A percentile compares a stretch with the other conserved stretches of the same genome.
Conservation (phyloP, 306 rosid species). For the Amphicarpaea edgeworthii region DNA sequence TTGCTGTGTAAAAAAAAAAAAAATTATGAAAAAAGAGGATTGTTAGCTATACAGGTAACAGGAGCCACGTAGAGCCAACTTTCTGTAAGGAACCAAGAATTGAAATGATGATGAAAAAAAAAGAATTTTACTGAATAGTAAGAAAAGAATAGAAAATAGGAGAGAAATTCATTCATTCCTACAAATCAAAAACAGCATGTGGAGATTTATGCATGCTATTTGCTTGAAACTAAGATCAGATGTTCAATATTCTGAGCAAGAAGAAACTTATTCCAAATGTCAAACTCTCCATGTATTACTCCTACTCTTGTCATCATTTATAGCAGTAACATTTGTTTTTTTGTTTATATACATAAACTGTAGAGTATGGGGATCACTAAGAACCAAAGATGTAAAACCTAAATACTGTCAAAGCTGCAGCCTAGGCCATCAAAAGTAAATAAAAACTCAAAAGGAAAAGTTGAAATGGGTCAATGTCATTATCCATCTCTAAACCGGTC, state of each 20-base stretch:
- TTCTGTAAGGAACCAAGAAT: too few species aligned
- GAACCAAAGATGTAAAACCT: slow-evolving; percentile 20
- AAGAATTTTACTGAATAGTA: too few species aligned
- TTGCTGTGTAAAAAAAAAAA: too few species aligned
- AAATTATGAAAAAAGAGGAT: too few species aligned
- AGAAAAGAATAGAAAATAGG: too few species aligned
- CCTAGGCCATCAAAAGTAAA: slow-evolving; percentile 24
- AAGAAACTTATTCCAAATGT: neutral
- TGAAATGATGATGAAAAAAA: too few species aligned
- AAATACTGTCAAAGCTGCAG: slow-evolving; percentile 21
- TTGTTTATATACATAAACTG: slow-evolving; percentile 32
- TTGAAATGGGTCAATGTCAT: slow-evolving; percentile 18
- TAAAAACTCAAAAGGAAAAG: slow-evolving; percentile 17
- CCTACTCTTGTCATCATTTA: slow-evolving; percentile 3
- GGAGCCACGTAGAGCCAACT: neutral
- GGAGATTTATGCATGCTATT: slow-evolving; percentile 1
- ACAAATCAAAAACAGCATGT: neutral
- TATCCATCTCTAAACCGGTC: slow-evolving; percentile 34
- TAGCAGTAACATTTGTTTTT: slow-evolving; percentile 3
- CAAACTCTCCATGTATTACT: slow-evolving; percentile 22
- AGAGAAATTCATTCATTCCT: too few species aligned
- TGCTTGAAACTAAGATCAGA: slow-evolving; percentile 19
- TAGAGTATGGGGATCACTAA: slow-evolving; percentile 24
- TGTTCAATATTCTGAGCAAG: slow-evolving; percentile 6
- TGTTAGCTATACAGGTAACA: neutral